These are phyloP conservation scores for Prunus kanzakura DNA, from an alignment of 306 rosid genomes.

Conservation along the genomic window DNA sequence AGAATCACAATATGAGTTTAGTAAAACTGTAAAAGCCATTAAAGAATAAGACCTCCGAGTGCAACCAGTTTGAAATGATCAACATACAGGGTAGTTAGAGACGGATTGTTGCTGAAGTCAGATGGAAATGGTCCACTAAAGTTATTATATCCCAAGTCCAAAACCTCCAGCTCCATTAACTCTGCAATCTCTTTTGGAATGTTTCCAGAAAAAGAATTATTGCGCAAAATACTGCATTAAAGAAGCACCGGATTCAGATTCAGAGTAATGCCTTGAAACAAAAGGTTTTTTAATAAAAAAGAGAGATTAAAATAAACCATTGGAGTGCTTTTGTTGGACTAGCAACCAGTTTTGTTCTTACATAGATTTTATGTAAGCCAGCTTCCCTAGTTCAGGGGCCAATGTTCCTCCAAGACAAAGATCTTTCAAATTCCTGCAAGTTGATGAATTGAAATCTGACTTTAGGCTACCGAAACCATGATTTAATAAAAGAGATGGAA, in stretches of 20 bases:
- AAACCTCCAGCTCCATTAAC: conserved; percentile 52
- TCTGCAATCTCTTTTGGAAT: conserved; percentile 52
- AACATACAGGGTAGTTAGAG: conserved; percentile 52
- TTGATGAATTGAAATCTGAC: not conserved
- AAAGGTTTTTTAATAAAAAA: not conserved
- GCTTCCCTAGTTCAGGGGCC: conserved; percentile 58
- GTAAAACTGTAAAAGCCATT: not conserved
- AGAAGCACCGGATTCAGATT: conserved; percentile 6
- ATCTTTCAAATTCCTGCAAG: conserved; percentile 61
- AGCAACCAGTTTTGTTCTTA: conserved; percentile 22
- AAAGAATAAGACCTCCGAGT: not conserved
- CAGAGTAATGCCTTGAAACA: not conserved
- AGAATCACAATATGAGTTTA: conserved; percentile 2
- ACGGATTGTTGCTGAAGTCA: conserved; percentile 40
- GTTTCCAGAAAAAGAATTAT: conserved; percentile 57
- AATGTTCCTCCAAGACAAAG: conserved; percentile 62
- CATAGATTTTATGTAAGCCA: conserved; percentile 59
- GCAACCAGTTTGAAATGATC: conserved; percentile 2
- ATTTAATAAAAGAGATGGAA: not conserved
- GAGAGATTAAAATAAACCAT: not conserved
- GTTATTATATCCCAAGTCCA: conserved; percentile 72
- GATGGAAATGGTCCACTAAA: conserved; percentile 58
- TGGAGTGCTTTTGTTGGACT: not conserved
- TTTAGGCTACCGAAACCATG: conserved; percentile 6
- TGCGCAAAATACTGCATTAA: conserved; percentile 53